Evolutionary conservation across 2,329 filamentous ascomycete genomes (phyloP), one percentile per base, ranked within the genome.

Genomic region (Neurospora sp.): DNA sequence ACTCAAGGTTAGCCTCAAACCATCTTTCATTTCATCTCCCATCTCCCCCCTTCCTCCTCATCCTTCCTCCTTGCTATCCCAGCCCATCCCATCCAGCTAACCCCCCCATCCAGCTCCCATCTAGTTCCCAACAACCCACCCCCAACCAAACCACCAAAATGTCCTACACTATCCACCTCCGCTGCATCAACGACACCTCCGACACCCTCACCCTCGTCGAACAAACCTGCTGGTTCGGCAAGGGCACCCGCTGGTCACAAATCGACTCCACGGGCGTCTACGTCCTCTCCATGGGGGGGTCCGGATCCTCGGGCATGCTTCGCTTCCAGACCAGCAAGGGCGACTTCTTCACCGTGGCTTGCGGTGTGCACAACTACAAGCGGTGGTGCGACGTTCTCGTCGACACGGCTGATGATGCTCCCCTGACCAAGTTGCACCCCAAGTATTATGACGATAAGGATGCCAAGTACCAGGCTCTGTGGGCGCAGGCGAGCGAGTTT

Each of bases 281-380:
- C 52, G 52, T 62, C 23, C 52, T 62, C 13, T 62, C 52, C 13
- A 62, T 62, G 52, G 28, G 7, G 1, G 4, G 1, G 0, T 62
- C 52, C 28, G 52, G 52, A 1, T 62, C 52, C 23, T 66, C 42
- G 10, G 70, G 33, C 10, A 38, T 43, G 38, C 13, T 36, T 6
- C 23, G 66, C 38, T n/a, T 70, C 42, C 70, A 58, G 10, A 52
- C 39, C 6, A 52, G n/a, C 38, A 33, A 36, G 28, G 52, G 52
- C 15, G 52, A 62, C 4, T 62, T 10, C 28, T 70, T 70, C 23
- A 36, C 68, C 46, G 58, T 69, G 2, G 68, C 68, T 52, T 68
- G 38, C 28, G 70, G 70, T 23, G 66, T 71, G 39, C 70, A 71
- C 68, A 71, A 71, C 58, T 67, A 70, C 68, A 70, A 71, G 68